Evolutionary conservation across 1,139 yeast species (phyloP), one percentile per base, ranked within the genome.

Genomic region (Geotrichum histeridarum): DNA sequence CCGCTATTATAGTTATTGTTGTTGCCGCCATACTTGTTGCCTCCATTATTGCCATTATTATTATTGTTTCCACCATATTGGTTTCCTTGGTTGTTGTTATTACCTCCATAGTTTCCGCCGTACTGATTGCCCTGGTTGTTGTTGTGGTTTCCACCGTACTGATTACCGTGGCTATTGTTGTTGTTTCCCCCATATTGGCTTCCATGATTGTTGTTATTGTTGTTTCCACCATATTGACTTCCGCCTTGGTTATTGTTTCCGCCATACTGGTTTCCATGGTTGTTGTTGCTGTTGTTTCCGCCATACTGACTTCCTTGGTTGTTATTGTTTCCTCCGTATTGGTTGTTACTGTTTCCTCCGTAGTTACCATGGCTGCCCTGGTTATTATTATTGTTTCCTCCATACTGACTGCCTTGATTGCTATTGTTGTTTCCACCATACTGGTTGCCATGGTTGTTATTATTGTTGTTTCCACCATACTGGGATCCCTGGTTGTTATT

Each of bases 121-220:
- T 42, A 12, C 11, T 42, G 32, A 27, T 42, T 42, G 32, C 46
- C 48, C 11, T 39, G 7, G 49, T 37, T 7, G 32, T n/a, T 43
- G 50, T 27, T 35, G 22, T 33, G 14, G 15, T 42, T 17, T 18
- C 35, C 14, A 38, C 39, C 35, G 37, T 39, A 18, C 14, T 49
- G 18, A 17, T 48, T 32, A 4, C 47, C 36, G 8, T 43, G 36
- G 30, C 39, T n/a, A 27, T 18, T 18, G 44, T 31, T 36, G 33
- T 47, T 32, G 30, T 30, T 31, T n/a, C 44, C 35, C 12, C 53
- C 37, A 35, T 32, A 36, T 11, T 22, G 27, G 27, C 53, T 49
- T 33, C 44, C 41, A 27, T 42, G 9, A 30, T 36, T 43, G 53
- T 30, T 33, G 41, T 35, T 35, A 12, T 38, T 37, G 17, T 31